Base-by-base conservation (phyloP, 192 early-diverging fungal species). In the Mortierella hygrophila region DNA sequence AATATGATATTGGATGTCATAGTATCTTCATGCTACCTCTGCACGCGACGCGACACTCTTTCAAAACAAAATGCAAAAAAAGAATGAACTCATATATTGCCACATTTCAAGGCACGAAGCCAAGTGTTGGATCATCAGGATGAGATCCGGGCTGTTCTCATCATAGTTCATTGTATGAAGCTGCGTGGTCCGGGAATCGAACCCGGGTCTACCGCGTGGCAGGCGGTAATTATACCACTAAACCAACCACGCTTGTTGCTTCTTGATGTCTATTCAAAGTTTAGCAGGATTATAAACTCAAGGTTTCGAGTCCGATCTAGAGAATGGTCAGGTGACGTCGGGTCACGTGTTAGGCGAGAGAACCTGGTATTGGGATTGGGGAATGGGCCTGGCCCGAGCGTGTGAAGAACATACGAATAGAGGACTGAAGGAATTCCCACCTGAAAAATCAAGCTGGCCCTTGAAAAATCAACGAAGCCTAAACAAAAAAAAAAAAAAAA, bases 121-220 rank as follows among this genome's bases (percentile, higher is more conserved):
- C 60, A 26, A 63, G 60, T 29, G 26, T 63, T 26, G 60, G n/a
- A 63, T 63, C 60, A 26, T 63, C 26, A 63, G 60, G 60, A 63
- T 21, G 60, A 63, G 47, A 57, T 63, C n/a, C 60, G 1, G 60
- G 60, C 60, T 63, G 60, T 63, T 63, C 21, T 63, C 60, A 32
- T 63, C 60, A 63, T 63, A 29, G 60, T 29, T 63, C 60, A 29
- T n/a, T 11, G 29, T 21, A 21, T 63, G 4, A 40, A 40, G 54
- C 54, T 93, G 92, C 92, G 90, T 81, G 78, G 91, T 87, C 93
- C 92, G 93, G 91, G 93, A 94, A 94, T 95, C 93, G 94, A 95
- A 95, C 94, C 91, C 94, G 92, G 93, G 93, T 93, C 94, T 91
- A 90, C 91, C 89, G 94, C 94, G 93, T 94, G 94, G 94, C 93